Conservation (phyloP, 805 yeast species). For the Saccharomycopsis javanensis region DNA sequence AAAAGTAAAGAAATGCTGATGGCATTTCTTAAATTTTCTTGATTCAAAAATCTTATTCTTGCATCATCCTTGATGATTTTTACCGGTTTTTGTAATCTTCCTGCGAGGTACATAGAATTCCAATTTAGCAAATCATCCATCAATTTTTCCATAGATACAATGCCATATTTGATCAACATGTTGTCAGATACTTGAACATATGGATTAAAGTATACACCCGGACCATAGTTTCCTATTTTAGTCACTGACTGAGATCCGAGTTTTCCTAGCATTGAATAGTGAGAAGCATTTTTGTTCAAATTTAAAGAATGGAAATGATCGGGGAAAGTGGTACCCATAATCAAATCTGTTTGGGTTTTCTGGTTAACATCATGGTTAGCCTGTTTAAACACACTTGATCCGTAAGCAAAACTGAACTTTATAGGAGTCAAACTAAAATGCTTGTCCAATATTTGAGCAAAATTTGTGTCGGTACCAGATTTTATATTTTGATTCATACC, state of each 20-base stretch:
- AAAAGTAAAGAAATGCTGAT: conserved; percentile 57
- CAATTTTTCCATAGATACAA: conserved; percentile 53
- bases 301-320: conserved; percentile 70
- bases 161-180: conserved; percentile 70
- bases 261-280: conserved; percentile 60
- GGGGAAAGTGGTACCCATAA: conserved; percentile 70
- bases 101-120: conserved; percentile 81
- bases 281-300: conserved; percentile 54
- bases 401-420: conserved; percentile 82
- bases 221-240: conserved; percentile 58
- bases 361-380: conserved; percentile 37
- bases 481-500: conserved; percentile 18
- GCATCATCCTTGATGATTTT: conserved; percentile 59
- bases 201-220: conserved; percentile 93
- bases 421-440: conserved; percentile 58
- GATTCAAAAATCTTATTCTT: conserved; percentile 55
- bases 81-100: conserved; percentile 91
- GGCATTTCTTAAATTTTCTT: conserved; percentile 69
- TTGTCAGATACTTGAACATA: conserved; percentile 55
- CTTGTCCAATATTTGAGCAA: neutral
- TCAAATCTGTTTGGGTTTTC: conserved; percentile 71
- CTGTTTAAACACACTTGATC: conserved; percentile 87
- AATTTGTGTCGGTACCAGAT: neutral
- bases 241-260: conserved; percentile 54
- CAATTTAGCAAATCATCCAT: conserved; percentile 70